Evolutionary conservation across 2,329 filamentous ascomycete species (phyloP).

Genomic region (Colletotrichum tabaci): DNA sequence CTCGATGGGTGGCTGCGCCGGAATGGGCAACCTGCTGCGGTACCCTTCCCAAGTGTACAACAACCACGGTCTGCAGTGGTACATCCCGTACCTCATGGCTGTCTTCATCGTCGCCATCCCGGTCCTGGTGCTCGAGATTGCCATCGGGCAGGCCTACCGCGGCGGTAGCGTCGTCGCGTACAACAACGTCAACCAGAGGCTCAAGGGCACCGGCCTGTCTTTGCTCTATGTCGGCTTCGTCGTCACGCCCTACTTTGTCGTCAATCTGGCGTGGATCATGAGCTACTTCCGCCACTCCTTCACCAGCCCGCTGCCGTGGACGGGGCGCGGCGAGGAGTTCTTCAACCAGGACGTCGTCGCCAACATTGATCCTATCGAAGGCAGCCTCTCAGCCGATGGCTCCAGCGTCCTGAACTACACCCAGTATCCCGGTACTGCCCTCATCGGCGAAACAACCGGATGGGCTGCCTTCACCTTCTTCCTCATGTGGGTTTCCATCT

Average conservation of each 20-base stretch:
- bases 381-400: slow-evolving; percentile 55
- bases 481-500: slow-evolving; percentile 72
- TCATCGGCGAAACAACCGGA: slow-evolving; percentile 70
- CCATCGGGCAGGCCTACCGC: slow-evolving; percentile 78
- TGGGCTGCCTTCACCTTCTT: slow-evolving; percentile 73
- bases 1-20: slow-evolving; percentile 71
- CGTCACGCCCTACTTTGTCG: slow-evolving; percentile 71
- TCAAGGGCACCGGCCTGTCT: slow-evolving; percentile 68
- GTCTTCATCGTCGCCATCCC: slow-evolving; percentile 71
- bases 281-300: slow-evolving; percentile 71
- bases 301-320: slow-evolving; percentile 68
- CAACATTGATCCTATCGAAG: slow-evolving; percentile 60
- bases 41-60: slow-evolving; percentile 73
- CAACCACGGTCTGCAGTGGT: slow-evolving; percentile 73
- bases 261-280: slow-evolving; percentile 73
- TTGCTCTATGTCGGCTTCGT: slow-evolving; percentile 67
- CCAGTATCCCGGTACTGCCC: slow-evolving; percentile 59
- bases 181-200: slow-evolving; percentile 65
- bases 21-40: slow-evolving; percentile 70
- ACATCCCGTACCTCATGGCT: slow-evolving; percentile 70
- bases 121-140: slow-evolving; percentile 70
- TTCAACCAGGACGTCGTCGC: slow-evolving; percentile 65
- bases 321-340: slow-evolving; percentile 64
- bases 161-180: slow-evolving; percentile 69
- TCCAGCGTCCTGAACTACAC: slow-evolving; percentile 52